phyloP scores from a whole-genome alignment of 371 early-diverging fungal genomes.

The Spraguea lophii region DNA sequence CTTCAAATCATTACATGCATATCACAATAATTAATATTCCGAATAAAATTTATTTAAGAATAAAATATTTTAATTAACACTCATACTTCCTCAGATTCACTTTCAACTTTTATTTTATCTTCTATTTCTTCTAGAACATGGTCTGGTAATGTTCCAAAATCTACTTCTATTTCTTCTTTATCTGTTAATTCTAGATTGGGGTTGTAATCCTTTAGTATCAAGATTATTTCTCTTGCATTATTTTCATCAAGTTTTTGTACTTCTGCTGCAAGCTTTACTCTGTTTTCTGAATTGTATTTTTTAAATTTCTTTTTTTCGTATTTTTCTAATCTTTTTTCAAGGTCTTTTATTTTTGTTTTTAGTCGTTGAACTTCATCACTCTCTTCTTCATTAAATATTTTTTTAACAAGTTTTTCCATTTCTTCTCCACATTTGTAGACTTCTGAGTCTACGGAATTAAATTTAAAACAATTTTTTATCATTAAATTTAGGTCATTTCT shows the following conservation, averaged over 20 bases:
- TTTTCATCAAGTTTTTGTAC: conserved; percentile 16
- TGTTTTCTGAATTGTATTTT: conserved; percentile 17
- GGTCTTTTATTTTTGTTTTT: conserved; percentile 27
- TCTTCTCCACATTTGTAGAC: conserved; percentile 51
- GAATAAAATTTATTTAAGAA: not conserved
- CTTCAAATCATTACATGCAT: not conserved
- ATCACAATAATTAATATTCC: not conserved
- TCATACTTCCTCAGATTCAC: not conserved
- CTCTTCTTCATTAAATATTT: conserved; percentile 10
- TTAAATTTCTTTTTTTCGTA: not conserved
- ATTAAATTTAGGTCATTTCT: conserved; percentile 36
- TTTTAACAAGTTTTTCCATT: conserved; percentile 23
- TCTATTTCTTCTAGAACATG: conserved; percentile 31
- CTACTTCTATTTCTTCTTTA: conserved; percentile 37
- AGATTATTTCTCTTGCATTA: conserved; percentile 19
- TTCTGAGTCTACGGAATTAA: conserved; percentile 65
- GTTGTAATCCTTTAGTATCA: conserved; percentile 17
- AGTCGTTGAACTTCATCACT: conserved; percentile 28
- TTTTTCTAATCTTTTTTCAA: conserved; percentile 25
- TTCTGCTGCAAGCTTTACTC: conserved; percentile 20
- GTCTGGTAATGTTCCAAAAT: conserved; percentile 30
- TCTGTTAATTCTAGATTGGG: conserved; percentile 18
- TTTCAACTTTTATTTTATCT: not conserved
- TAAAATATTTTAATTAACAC: too few species aligned
- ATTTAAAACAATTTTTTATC: conserved; percentile 71